These are phyloP conservation scores for Kodamaea sp. DNA, from an alignment of 1,139 yeast genomes.

Conservation along the genomic window DNA sequence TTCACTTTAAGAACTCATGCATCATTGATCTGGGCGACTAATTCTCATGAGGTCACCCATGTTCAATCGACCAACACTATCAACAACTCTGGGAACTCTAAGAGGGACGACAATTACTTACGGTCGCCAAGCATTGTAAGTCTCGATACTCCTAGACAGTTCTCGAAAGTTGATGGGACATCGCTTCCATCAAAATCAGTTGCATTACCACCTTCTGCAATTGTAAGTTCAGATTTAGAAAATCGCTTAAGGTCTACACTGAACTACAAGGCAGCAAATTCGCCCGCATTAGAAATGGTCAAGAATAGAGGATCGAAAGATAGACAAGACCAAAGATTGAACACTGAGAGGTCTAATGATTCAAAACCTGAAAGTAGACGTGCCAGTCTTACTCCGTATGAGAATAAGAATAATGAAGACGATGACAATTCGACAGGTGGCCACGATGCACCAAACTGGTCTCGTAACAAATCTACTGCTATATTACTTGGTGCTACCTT, in stretches of 20 bases:
- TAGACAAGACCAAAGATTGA: background rate
- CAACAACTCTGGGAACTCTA: no score
- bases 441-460: slow-evolving; percentile 98
- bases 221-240: slow-evolving; percentile 4
- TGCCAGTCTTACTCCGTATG: slow-evolving; percentile 3
- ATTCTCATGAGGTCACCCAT: slow-evolving; percentile 32
- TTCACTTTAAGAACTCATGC: slow-evolving; percentile 96
- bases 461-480: slow-evolving; percentile 78
- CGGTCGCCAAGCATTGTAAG: slow-evolving; percentile 1
- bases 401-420: slow-evolving; percentile 13
- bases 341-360: background rate
- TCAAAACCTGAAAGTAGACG: slow-evolving; percentile 5
- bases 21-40: slow-evolving; percentile 86
- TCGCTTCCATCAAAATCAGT: slow-evolving; percentile 4
- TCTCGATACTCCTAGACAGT: background rate
- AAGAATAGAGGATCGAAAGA: slow-evolving; percentile 10
- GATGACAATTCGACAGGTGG: slow-evolving; percentile 52
- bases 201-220: slow-evolving; percentile 12
- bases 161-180: slow-evolving; percentile 1
- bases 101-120: background rate
- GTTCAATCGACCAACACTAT: background rate
- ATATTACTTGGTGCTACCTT: slow-evolving; percentile 82
- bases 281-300: slow-evolving; percentile 22
- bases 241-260: slow-evolving; percentile 6
- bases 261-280: slow-evolving; percentile 9